Evolutionary conservation across 345 rosid species (phyloP).

Genomic region (Eucalyptus cloeziana): DNA sequence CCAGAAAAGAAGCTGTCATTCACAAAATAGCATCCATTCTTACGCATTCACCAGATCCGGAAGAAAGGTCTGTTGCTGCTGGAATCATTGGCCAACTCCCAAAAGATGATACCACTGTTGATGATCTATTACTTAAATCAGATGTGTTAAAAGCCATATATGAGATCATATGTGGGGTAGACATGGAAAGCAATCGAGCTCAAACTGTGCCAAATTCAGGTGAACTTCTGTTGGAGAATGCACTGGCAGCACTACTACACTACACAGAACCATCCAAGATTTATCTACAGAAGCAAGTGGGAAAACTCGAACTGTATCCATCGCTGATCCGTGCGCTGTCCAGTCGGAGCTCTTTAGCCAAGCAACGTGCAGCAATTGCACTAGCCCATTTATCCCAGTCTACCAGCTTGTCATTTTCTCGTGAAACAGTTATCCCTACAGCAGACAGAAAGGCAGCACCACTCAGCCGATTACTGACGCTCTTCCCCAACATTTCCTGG

Average conservation of each 20-base stretch:
- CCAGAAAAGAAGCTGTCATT: slow-evolving; percentile 23
- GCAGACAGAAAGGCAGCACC: not conserved
- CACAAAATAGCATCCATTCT: slow-evolving; percentile 20
- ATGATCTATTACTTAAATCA: slow-evolving; percentile 27
- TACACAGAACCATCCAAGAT: slow-evolving; percentile 38
- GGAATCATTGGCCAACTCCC: slow-evolving; percentile 41
- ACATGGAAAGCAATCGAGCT: slow-evolving; percentile 2
- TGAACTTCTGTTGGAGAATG: slow-evolving; percentile 29
- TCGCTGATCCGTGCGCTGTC: slow-evolving; percentile 30
- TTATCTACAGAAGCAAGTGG: slow-evolving; percentile 32
- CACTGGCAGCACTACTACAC: slow-evolving; percentile 30
- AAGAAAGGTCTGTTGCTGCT: slow-evolving; percentile 40
- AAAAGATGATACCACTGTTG: slow-evolving; percentile 21
- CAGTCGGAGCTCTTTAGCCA: slow-evolving; percentile 28
- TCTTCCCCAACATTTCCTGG: slow-evolving; percentile 12
- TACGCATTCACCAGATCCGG: slow-evolving; percentile 11
- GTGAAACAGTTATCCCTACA: not conserved
- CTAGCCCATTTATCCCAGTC: slow-evolving; percentile 35
- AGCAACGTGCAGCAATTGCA: slow-evolving; percentile 28
- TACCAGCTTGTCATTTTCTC: slow-evolving; percentile 2
- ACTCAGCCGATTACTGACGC: not conserved
- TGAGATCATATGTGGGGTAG: slow-evolving; percentile 25
- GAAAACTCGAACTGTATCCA: slow-evolving; percentile 25
- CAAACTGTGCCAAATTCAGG: not conserved
- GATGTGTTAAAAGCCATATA: slow-evolving; percentile 33